Conservation (phyloP, 164 flowering plant genomes). For the Buxus sempervirens region DNA sequence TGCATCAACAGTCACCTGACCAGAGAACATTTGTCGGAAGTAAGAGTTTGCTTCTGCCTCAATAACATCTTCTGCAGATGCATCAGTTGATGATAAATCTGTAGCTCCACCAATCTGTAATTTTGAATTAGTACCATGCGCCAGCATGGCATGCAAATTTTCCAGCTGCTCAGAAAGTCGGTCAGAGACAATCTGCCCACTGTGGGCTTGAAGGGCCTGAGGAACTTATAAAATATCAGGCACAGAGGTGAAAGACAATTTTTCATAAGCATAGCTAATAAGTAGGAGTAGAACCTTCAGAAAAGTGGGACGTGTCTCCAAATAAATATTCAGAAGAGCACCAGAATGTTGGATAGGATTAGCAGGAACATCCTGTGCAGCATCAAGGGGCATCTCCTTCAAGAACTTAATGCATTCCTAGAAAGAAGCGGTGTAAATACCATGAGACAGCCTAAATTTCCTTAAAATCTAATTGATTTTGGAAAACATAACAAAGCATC, state of each 20-base stretch:
- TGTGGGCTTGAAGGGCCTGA: slow-evolving; percentile 74
- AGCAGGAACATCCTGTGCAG: slow-evolving; percentile 42
- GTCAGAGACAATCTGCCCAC: slow-evolving; percentile 36
- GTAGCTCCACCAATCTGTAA: slow-evolving; percentile 50
- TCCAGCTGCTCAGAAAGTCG: slow-evolving; percentile 67
- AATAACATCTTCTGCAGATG: slow-evolving; percentile 67
- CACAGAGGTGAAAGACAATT: background rate
- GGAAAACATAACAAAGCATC: background rate
- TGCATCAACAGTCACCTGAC: slow-evolving; percentile 66
- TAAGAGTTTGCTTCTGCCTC: slow-evolving; percentile 85
- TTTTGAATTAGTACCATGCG: slow-evolving; percentile 35
- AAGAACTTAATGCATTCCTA: slow-evolving; percentile 86
- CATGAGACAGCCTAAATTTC: slow-evolving; percentile 3
- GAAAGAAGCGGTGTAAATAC: slow-evolving; percentile 9
- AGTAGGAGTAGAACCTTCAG: slow-evolving; percentile 50
- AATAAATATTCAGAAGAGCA: slow-evolving; percentile 41
- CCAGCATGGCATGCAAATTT: slow-evolving; percentile 39
- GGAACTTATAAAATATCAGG: background rate
- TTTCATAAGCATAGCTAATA: background rate
- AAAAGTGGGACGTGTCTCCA: slow-evolving; percentile 52
- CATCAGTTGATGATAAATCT: slow-evolving; percentile 62
- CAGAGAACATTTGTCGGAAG: slow-evolving; percentile 83
- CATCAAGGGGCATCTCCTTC: slow-evolving; percentile 52
- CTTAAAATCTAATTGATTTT: background rate
- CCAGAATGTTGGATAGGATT: slow-evolving; percentile 50